Evolutionary conservation across 345 rosid species (phyloP).

Genomic region (Microthlaspi erraticum): DNA sequence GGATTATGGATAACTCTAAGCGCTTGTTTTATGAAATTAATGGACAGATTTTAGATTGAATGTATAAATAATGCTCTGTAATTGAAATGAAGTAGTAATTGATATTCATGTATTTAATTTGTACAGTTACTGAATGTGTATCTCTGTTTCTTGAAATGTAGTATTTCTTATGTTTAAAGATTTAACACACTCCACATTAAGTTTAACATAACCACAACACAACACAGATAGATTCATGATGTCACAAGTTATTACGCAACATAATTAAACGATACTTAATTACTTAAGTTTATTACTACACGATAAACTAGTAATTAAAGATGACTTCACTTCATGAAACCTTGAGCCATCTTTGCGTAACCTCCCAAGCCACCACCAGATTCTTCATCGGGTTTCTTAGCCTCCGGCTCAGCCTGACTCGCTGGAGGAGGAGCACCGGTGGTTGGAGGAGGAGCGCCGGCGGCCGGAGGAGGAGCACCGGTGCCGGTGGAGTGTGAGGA

Average conservation of each 20-base stretch:
- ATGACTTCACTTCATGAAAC: conserved; percentile 50
- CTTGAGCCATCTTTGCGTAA: conserved; percentile 63
- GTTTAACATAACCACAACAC: conserved; percentile 14
- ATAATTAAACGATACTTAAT: not conserved
- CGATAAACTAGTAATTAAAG: not conserved
- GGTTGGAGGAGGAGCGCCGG: conserved; percentile 12
- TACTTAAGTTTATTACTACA: not conserved
- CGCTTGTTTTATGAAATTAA: conserved; percentile 48
- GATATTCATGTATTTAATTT: not conserved
- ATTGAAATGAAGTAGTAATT: not conserved
- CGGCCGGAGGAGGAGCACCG: conserved; percentile 18
- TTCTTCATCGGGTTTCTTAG: conserved; percentile 40
- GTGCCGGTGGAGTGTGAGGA: conserved; percentile 49
- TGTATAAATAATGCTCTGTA: not conserved
- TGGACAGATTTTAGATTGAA: conserved; percentile 30
- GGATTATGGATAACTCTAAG: conserved; percentile 50
- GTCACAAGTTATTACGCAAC: conserved; percentile 10
- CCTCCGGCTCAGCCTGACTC: conserved; percentile 13
- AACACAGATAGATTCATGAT: conserved; percentile 31
- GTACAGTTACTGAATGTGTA: not conserved
- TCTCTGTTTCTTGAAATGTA: not conserved
- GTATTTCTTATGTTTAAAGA: not conserved
- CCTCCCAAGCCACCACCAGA: conserved; percentile 60
- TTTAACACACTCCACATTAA: too few species aligned
- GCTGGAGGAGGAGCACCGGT: conserved; percentile 29